A percentile compares a stretch with the other conserved stretches of the same genome.
Evolutionary conservation across 495 filamentous ascomycete species (phyloP).

Genomic region (Mytilinidion resinicola): DNA sequence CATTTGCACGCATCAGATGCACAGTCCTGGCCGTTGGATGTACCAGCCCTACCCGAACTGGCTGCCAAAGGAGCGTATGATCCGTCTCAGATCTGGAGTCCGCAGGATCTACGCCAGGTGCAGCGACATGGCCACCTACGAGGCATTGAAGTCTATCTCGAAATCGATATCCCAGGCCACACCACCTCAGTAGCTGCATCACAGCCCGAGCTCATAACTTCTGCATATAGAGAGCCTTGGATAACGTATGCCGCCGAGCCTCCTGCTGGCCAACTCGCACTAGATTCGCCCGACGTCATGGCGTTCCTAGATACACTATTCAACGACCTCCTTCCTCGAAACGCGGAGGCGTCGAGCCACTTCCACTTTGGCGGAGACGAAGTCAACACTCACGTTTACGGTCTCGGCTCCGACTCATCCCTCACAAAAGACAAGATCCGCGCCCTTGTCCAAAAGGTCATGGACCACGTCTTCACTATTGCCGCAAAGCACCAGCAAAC

Average conservation of each 20-base stretch:
- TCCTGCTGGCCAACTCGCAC: neutral
- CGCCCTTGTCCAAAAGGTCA: neutral
- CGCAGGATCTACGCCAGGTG: neutral
- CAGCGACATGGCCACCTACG: neutral
- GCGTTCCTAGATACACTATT: neutral
- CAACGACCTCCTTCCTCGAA: neutral
- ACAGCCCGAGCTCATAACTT: neutral
- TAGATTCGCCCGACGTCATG: neutral
- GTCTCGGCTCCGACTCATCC: neutral
- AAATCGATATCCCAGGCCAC: neutral
- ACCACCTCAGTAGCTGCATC: neutral
- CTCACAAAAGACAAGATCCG: neutral
- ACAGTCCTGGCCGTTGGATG: neutral
- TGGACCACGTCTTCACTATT: neutral
- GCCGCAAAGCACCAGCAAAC: neutral
- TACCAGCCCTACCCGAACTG: neutral
- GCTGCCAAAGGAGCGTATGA: neutral
- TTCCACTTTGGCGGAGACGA: neutral
- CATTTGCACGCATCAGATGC: neutral
- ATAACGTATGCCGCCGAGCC: neutral
- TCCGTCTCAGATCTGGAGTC: neutral
- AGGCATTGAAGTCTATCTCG: neutral
- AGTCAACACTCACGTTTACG: neutral
- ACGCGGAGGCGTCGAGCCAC: neutral
- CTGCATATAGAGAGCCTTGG: neutral